These are phyloP conservation scores for Heliamphora exappendiculata DNA, from an alignment of 148 eudicot genomes.

Conservation along the genomic window DNA sequence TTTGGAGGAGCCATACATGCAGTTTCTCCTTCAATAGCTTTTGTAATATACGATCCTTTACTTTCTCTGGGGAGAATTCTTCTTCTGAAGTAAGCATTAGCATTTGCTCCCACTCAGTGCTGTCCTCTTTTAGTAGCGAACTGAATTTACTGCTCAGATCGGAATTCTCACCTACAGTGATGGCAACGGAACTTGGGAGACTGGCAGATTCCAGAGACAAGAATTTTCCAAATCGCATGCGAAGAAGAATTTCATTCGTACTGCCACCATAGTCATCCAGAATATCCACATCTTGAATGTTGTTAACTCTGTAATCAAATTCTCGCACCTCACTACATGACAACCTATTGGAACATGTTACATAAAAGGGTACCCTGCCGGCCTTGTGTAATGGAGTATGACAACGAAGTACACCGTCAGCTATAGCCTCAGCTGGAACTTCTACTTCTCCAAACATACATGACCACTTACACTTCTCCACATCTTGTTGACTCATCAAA, in stretches of 20 bases:
- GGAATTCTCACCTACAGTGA: conserved; percentile 21
- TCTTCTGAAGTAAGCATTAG: conserved; percentile 30
- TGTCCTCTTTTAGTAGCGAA: conserved; percentile 31
- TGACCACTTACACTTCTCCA: conserved; percentile 60
- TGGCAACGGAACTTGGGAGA: conserved; percentile 15
- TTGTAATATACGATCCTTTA: conserved; percentile 47
- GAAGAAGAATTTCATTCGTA: conserved; percentile 33
- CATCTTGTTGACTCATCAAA: conserved; percentile 54
- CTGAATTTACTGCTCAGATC: conserved; percentile 33
- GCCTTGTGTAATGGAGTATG: conserved; percentile 60
- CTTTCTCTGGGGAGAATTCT: conserved; percentile 26
- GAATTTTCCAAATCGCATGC: conserved; percentile 46
- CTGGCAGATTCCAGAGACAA: conserved; percentile 34
- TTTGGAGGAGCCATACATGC: conserved; percentile 60
- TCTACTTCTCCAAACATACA: conserved; percentile 98
- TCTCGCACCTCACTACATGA: conserved; percentile 99
- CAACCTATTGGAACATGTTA: conserved; percentile 89
- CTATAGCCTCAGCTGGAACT: conserved; percentile 75
- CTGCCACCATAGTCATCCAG: conserved; percentile 27
- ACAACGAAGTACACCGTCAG: conserved; percentile 71
- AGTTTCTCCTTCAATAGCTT: conserved; percentile 55
- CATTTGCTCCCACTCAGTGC: conserved; percentile 47
- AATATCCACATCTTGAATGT: conserved; percentile 30
- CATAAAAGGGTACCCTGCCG: conserved; percentile 83
- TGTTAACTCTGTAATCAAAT: conserved; percentile 52